Conservation (phyloP, 2,329 filamentous ascomycete genomes). For the Claviceps digitariae region DNA sequence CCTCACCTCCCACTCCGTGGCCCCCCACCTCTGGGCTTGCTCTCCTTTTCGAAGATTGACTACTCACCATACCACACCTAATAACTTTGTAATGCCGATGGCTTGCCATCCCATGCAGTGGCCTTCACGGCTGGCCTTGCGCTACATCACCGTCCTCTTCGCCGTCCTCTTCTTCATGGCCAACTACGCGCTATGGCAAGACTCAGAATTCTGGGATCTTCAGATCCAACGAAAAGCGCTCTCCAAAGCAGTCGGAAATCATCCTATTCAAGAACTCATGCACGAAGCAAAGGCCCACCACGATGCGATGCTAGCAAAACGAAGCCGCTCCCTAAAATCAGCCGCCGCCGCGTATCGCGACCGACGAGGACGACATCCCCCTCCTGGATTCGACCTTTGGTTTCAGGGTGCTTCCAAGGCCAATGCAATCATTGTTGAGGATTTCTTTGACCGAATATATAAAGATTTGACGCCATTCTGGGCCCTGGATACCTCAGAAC, state of each 20-base stretch:
- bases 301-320: constrained; percentile 25
- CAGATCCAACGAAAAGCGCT: constrained; percentile 7
- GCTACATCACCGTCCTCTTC: constrained; percentile 15
- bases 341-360: constrained; percentile 42
- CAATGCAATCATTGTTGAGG: constrained; percentile 44
- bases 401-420: constrained; percentile 37
- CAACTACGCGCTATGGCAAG: constrained; percentile 20
- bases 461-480: constrained; percentile 49
- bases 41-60: background rate
- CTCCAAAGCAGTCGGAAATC: constrained; percentile 16
- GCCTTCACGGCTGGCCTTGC: constrained; percentile 17
- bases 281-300: constrained; percentile 30
- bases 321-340: constrained; percentile 34
- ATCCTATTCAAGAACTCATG: constrained; percentile 40
- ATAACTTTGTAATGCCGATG: constrained; percentile 4
- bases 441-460: constrained; percentile 52
- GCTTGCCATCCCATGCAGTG: constrained; percentile 6
- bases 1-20: background rate
- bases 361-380: constrained; percentile 45
- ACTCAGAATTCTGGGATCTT: constrained; percentile 14
- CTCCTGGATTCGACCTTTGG: constrained; percentile 51
- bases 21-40: background rate
- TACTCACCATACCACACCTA: background rate
- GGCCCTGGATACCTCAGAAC: constrained; percentile 33
- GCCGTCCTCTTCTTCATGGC: constrained; percentile 12